These are phyloP conservation scores for Claviceps maximensis DNA, from an alignment of 2,329 filamentous ascomycete species.

Conservation along the genomic window DNA sequence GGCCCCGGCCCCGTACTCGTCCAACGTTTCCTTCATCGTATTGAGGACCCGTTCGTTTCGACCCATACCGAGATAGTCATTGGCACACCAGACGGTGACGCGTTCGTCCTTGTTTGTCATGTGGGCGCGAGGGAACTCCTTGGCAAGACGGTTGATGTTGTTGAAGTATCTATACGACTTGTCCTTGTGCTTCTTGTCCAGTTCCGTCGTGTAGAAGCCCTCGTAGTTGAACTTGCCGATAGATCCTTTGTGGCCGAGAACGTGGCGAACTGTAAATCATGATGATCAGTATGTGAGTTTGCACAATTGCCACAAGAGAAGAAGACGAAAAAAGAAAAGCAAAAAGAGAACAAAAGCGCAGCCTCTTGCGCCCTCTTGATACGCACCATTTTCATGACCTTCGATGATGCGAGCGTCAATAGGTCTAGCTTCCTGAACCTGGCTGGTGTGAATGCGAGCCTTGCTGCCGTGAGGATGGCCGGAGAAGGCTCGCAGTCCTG, in stretches of 20 bases:
- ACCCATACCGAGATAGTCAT: slow-evolving; percentile 98
- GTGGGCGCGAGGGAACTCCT: slow-evolving; percentile 91
- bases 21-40: slow-evolving; percentile 87
- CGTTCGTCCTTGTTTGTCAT: slow-evolving; percentile 70
- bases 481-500: slow-evolving; percentile 38
- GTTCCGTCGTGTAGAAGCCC: slow-evolving; percentile 70
- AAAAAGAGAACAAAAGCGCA: no score
- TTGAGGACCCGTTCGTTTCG: slow-evolving; percentile 76
- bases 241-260: not conserved
- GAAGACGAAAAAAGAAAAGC: not conserved
- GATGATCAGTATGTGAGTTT: not conserved
- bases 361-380: not conserved
- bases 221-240: slow-evolving; percentile 75
- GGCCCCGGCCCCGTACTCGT: slow-evolving; percentile 88
- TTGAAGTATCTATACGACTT: slow-evolving; percentile 99
- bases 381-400: slow-evolving; percentile 37
- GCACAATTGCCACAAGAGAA: not conserved
- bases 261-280: not conserved
- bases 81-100: slow-evolving; percentile 98
- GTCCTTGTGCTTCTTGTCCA: slow-evolving; percentile 99
- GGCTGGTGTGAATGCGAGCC: slow-evolving; percentile 71
- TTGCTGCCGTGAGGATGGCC: slow-evolving; percentile 41
- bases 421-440: slow-evolving; percentile 62
- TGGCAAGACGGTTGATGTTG: slow-evolving; percentile 97
- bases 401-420: slow-evolving; percentile 47